These are phyloP conservation scores for Microcyclospora tardicrescens DNA, from an alignment of 2,329 filamentous ascomycete genomes.

Conservation along the genomic window DNA sequence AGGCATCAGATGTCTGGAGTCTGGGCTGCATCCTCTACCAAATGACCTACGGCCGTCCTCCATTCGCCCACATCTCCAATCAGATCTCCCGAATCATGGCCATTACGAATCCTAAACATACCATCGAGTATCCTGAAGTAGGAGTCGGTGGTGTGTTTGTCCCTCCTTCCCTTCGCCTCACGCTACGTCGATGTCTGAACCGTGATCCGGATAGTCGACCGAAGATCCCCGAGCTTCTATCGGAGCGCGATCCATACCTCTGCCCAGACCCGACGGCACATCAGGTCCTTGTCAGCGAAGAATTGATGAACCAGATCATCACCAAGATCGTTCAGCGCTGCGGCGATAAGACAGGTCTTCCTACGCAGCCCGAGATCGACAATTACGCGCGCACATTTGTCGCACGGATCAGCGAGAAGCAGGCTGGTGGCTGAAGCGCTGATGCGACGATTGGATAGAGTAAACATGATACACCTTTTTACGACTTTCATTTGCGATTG, in stretches of 20 bases:
- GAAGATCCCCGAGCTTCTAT: conserved; percentile 43
- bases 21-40: conserved; percentile 94
- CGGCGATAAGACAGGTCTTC: conserved; percentile 39
- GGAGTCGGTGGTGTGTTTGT: conserved; percentile 52
- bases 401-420: conserved; percentile 33
- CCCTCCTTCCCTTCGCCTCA: conserved; percentile 42
- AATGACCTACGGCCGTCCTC: conserved; percentile 94
- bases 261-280: conserved; percentile 40
- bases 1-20: conserved; percentile 92
- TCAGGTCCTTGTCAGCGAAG: conserved; percentile 40
- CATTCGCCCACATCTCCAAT: conserved; percentile 84
- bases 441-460: too few relatives aligned
- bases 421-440: conserved; percentile 8
- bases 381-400: conserved; percentile 36
- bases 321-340: conserved; percentile 48
- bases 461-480: too few relatives aligned
- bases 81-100: conserved; percentile 76
- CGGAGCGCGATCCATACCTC: conserved; percentile 43
- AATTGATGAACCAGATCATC: conserved; percentile 48
- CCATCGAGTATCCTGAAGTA: conserved; percentile 56
- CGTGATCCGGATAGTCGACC: conserved; percentile 45
- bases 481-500: too few relatives aligned
- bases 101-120: conserved; percentile 66
- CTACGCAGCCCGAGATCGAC: conserved; percentile 42
- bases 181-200: conserved; percentile 45